A percentile compares a stretch with the other conserved stretches of the same genome.
phyloP scores from a whole-genome alignment of 75 land plant species.

The Cupressus sempervirens region DNA sequence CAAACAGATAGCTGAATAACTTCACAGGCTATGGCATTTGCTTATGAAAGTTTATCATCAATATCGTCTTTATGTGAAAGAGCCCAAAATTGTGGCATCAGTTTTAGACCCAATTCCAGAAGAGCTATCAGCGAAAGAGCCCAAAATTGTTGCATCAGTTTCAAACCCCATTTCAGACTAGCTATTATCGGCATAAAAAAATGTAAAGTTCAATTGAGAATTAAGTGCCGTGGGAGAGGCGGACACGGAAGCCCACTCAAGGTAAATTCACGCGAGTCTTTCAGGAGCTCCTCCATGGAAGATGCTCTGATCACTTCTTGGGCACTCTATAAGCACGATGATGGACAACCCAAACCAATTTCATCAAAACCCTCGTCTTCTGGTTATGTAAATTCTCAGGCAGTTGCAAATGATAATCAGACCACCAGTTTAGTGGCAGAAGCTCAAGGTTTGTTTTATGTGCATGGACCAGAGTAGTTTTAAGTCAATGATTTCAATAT shows the following conservation, averaged over 20 bases:
- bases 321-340: conserved; percentile 1
- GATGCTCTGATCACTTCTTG: conserved; percentile 5
- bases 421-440: not conserved
- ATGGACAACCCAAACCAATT: not conserved
- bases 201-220: not conserved
- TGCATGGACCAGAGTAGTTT: not conserved
- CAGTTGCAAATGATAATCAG: not conserved
- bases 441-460: not conserved
- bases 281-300: not conserved
- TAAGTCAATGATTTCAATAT: not conserved
- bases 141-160: too few species aligned
- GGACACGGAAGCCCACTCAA: not conserved
- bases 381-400: not conserved
- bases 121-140: not conserved
- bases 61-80: not conserved
- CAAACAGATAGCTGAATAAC: not conserved
- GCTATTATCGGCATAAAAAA: not conserved
- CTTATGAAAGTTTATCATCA: not conserved
- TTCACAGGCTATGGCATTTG: not conserved
- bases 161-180: not conserved
- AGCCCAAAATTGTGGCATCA: not conserved
- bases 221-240: too few species aligned
- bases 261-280: not conserved
- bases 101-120: not conserved
- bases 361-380: not conserved